Percentiles rank a stretch among this genome's conserved stretches.
Conservation (phyloP, 2,329 filamentous ascomycete genomes). For the Paraphoma chrysanthemicola region DNA sequence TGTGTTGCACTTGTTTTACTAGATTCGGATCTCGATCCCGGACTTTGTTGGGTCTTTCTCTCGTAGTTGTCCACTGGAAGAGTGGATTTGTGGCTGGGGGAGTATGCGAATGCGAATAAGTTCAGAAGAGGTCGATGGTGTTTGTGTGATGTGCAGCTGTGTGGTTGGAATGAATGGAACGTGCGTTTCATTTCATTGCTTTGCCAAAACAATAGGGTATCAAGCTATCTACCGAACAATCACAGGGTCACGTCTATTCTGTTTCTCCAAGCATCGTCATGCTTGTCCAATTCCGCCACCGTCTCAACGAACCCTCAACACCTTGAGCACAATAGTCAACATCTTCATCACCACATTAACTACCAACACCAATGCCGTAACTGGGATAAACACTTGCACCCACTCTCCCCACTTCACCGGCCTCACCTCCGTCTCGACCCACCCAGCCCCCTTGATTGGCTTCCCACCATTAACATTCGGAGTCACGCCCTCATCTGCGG, state of each 20-base stretch:
- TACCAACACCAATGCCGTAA: slow-evolving; percentile 45
- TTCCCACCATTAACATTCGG: slow-evolving; percentile 23
- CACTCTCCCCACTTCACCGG: slow-evolving; percentile 50
- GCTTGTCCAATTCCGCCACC: background rate
- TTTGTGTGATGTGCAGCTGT: too few relatives aligned
- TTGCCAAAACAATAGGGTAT: background rate
- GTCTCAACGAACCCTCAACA: slow-evolving; percentile 11
- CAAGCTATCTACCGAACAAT: background rate
- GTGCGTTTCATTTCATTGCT: background rate
- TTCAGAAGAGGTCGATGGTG: background rate
- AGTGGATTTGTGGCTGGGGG: background rate
- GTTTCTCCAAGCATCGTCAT: too few relatives aligned
- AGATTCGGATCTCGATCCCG: background rate
- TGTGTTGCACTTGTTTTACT: background rate
- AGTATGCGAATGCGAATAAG: background rate
- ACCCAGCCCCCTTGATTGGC: slow-evolving; percentile 46
- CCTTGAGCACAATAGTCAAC: slow-evolving; percentile 25
- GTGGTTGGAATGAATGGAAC: too few relatives aligned
- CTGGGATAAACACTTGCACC: slow-evolving; percentile 53
- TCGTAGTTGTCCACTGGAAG: background rate
- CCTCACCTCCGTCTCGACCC: slow-evolving; percentile 57
- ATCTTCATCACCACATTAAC: slow-evolving; percentile 38
- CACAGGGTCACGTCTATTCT: too few relatives aligned
- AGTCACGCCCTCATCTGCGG: slow-evolving; percentile 60
- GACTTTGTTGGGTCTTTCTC: background rate